Conservation (phyloP, 495 filamentous ascomycete genomes). For the Podospora conica region DNA sequence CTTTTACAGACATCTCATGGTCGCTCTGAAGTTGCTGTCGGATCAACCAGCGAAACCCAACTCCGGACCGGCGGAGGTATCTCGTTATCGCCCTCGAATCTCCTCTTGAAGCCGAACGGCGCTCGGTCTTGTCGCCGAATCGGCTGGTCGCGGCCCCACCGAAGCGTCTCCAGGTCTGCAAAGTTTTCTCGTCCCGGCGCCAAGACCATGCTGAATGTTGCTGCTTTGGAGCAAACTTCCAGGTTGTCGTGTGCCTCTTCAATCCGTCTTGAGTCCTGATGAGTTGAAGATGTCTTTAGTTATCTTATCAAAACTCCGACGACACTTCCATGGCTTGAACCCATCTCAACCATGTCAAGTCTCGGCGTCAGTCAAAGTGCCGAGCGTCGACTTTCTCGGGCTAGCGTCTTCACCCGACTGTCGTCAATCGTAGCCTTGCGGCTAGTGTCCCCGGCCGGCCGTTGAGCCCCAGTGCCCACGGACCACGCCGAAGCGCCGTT, state of each 20-base stretch:
- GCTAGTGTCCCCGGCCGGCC: not conserved
- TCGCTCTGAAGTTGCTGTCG: not conserved
- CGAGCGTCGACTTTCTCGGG: not conserved
- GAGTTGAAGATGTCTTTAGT: not conserved
- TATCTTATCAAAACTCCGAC: not conserved
- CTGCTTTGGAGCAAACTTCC: no score
- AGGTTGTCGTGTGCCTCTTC: no score
- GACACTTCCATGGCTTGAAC: not conserved
- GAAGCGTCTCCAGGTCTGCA: conserved; percentile 30
- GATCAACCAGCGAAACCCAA: not conserved
- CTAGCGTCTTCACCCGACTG: not conserved
- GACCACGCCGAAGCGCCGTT: not conserved
- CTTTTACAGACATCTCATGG: not conserved
- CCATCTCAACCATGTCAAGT: not conserved
- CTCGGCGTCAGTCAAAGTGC: not conserved
- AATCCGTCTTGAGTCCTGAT: no score
- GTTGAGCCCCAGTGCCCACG: no score
- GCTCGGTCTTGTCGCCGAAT: conserved; percentile 10
- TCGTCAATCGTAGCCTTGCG: not conserved
- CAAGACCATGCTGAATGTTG: conserved; percentile 8
- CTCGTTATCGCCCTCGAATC: conserved; percentile 33
- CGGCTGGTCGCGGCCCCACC: conserved; percentile 24
- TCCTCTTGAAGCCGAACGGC: conserved; percentile 27
- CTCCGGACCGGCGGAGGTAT: conserved; percentile 19
- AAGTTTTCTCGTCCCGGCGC: conserved; percentile 24